phyloP scores from a whole-genome alignment of 75 land plant species.

The Pseudotsuga menziesii region DNA sequence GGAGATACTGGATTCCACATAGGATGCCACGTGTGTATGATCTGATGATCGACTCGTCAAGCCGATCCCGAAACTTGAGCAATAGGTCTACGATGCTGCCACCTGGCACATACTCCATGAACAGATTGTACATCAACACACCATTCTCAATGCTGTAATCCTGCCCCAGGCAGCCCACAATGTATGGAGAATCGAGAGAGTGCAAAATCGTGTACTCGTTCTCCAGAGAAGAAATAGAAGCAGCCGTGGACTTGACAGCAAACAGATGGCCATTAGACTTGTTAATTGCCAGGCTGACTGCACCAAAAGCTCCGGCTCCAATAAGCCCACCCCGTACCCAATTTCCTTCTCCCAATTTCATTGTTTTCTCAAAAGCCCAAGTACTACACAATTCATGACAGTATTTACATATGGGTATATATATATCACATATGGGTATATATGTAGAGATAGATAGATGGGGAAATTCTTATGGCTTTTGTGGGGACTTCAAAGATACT shows the following conservation, averaged over 20 bases:
- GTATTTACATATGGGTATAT: too few relatives aligned
- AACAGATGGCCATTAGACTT: slow-evolving; percentile 26
- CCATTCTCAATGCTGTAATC: slow-evolving; percentile 20
- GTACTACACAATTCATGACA: too few relatives aligned
- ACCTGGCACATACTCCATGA: slow-evolving; percentile 49
- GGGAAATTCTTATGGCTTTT: too few relatives aligned
- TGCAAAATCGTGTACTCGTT: slow-evolving; percentile 25
- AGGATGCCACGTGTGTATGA: slow-evolving; percentile 26
- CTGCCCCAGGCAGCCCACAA: slow-evolving; percentile 21
- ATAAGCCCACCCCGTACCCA: slow-evolving; percentile 38
- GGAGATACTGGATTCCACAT: slow-evolving; percentile 44
- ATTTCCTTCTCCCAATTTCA: neutral
- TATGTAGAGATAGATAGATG: too few relatives aligned
- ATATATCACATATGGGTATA: too few relatives aligned
- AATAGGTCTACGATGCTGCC: slow-evolving; percentile 28
- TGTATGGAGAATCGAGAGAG: slow-evolving; percentile 20
- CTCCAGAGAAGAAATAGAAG: slow-evolving; percentile 10
- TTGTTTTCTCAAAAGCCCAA: neutral
- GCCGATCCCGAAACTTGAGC: slow-evolving; percentile 10
- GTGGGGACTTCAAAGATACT: too few relatives aligned
- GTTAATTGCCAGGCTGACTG: slow-evolving; percentile 33
- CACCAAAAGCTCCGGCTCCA: slow-evolving; percentile 45
- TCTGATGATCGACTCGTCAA: slow-evolving; percentile 33
- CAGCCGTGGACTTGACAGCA: slow-evolving; percentile 49
- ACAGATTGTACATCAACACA: slow-evolving; percentile 26